phyloP scores from a whole-genome alignment of 2,329 filamentous ascomycete genomes.

The Elsinoe batatas region DNA sequence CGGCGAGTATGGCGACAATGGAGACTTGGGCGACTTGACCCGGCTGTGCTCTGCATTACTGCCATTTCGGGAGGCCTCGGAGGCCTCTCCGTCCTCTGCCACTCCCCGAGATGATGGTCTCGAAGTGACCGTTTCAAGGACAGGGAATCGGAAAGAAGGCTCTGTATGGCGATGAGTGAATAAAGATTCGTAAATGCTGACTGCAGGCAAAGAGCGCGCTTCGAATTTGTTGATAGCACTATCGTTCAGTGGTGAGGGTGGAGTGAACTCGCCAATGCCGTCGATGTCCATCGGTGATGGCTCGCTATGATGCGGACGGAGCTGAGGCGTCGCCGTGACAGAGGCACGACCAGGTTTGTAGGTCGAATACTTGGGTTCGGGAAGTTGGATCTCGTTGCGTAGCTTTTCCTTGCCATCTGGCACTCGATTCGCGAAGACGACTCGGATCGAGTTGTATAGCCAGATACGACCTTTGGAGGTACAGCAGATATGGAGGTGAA shows the following conservation, averaged over 20 bases:
- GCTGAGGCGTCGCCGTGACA: not conserved
- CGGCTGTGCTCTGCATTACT: slow-evolving; percentile 14
- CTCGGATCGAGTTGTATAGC: slow-evolving; percentile 81
- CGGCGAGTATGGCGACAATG: slow-evolving; percentile 17
- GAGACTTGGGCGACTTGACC: slow-evolving; percentile 18
- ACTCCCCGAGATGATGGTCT: not conserved
- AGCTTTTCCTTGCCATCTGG: slow-evolving; percentile 92
- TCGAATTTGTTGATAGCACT: slow-evolving; percentile 6
- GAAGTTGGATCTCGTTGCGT: slow-evolving; percentile 77
- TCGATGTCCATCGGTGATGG: slow-evolving; percentile 20
- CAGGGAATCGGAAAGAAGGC: slow-evolving; percentile 9
- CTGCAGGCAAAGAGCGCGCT: slow-evolving; percentile 15
- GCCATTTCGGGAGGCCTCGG: not conserved
- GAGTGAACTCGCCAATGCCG: slow-evolving; percentile 23
- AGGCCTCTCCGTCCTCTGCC: slow-evolving; percentile 10
- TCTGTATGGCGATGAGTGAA: slow-evolving; percentile 5
- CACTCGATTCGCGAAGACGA: slow-evolving; percentile 93
- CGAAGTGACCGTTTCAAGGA: slow-evolving; percentile 9
- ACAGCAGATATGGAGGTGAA: slow-evolving; percentile 89
- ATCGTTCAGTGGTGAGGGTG: slow-evolving; percentile 19
- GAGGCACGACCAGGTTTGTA: slow-evolving; percentile 56
- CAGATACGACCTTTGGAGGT: slow-evolving; percentile 75
- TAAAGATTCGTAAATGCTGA: slow-evolving; percentile 4
- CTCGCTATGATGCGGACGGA: slow-evolving; percentile 28
- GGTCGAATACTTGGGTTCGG: slow-evolving; percentile 73